phyloP scores from a whole-genome alignment of 2,329 filamentous ascomycete genomes.

The Hortaea werneckii region DNA sequence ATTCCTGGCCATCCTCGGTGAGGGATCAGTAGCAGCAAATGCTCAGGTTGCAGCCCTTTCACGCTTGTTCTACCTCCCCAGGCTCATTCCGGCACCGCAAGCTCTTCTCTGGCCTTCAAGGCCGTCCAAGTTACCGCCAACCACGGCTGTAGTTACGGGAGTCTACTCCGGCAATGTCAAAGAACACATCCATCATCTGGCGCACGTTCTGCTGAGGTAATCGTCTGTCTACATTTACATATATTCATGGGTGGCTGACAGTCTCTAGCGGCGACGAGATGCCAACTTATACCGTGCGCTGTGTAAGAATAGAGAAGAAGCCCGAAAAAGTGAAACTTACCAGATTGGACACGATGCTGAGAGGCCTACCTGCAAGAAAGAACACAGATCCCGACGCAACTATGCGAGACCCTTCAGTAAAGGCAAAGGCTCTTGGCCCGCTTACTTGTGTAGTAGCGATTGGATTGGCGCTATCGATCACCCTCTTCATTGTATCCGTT shows the following conservation, averaged over 20 bases:
- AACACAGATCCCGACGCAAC: neutral
- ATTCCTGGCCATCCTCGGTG: conserved; percentile 44
- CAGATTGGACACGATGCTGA: neutral
- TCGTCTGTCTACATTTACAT: neutral
- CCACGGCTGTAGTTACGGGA: conserved; percentile 32
- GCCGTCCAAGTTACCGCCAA: conserved; percentile 32
- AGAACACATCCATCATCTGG: conserved; percentile 39
- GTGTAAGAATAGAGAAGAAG: conserved; percentile 13
- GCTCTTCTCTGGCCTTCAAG: conserved; percentile 38
- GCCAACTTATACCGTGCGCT: conserved; percentile 17
- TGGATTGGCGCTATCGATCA: conserved; percentile 33
- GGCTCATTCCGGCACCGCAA: conserved; percentile 42
- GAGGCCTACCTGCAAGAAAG: neutral
- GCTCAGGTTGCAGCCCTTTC: conserved; percentile 42
- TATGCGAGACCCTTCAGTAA: conserved; percentile 19
- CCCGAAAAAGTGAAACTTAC: conserved; percentile 4
- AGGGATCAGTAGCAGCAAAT: conserved; percentile 41
- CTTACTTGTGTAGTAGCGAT: conserved; percentile 36
- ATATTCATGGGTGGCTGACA: neutral
- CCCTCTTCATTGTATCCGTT: conserved; percentile 37
- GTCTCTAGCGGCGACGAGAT: conserved; percentile 6
- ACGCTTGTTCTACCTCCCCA: conserved; percentile 39
- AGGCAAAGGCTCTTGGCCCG: conserved; percentile 36
- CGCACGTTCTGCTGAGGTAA: conserved; percentile 35
- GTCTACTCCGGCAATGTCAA: conserved; percentile 39